Base-by-base conservation (phyloP, 2,329 filamentous ascomycete species). In the Blumeriella jaapii region DNA sequence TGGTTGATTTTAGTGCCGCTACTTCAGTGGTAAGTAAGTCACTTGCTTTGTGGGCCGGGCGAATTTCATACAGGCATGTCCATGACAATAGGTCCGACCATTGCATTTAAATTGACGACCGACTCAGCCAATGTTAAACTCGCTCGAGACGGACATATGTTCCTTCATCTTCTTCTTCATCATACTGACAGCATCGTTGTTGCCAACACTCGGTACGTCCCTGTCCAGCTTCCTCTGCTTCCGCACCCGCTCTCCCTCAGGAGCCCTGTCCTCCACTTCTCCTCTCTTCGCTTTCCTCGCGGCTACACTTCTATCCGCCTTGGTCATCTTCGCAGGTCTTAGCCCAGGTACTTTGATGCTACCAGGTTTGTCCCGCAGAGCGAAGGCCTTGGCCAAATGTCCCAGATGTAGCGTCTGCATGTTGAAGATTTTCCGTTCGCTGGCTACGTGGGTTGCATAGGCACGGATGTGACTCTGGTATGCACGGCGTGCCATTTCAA, bases 381-480 rank as follows among this genome's bases (percentile, higher is more conserved):
- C 91, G 55, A 93, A 98, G 16, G 82, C 84, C 65, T 98, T 98
- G 6, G 89, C 89, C 46, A 91, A 65, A 64, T 98, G 91, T 3
- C 91, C 91, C 6, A 96, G 63, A 57, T 98, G 91, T 29, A 98
- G 63, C 52, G 83, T 74, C 41, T 84, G 86, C 59, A 95, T 93
- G 57, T 96, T 83, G 57, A 98, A 98, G 55, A 82, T 87, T 34
- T 67, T 65, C 34, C 91, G 71, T 62, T 98, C 91, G 27, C 79
- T 78, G 18, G 82, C 78, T 17, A 89, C 74, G 59, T 98, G 91
- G 0, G 91, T 98, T 2, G 91, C 86, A 57, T 98, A 98, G 1
- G 91, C 91, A 36, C 91, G 72, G 36, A 98, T 79, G 53, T 96
- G 87, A 32, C 83, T 91, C 55, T 93, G 85, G 63, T 83, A 98